Conservation (phyloP, 148 eudicot species). For the Nepenthes gracilis region DNA sequence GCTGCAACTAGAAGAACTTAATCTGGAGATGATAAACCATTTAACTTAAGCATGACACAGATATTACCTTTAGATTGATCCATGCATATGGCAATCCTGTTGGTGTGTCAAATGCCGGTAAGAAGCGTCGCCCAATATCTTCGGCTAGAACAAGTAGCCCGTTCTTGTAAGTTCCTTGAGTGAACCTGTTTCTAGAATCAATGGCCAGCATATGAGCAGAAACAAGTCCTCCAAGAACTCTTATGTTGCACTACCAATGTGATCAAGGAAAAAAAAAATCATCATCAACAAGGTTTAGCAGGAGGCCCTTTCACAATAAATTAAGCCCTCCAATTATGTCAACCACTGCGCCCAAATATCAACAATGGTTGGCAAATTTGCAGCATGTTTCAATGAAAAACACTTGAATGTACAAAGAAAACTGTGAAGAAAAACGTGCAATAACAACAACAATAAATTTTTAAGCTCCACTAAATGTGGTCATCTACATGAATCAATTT, state of each 20-base stretch:
- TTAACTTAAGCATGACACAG: neutral
- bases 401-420: too few relatives aligned
- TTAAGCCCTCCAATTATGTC: conserved; percentile 2
- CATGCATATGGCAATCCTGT: conserved; percentile 98
- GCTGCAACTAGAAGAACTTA: neutral
- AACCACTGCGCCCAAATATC: neutral
- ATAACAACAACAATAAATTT: too few relatives aligned
- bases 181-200: conserved; percentile 97
- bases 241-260: conserved; percentile 97
- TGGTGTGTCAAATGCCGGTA: conserved; percentile 83
- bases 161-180: conserved; percentile 66
- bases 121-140: conserved; percentile 76
- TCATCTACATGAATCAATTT: too few relatives aligned
- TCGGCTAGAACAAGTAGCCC: conserved; percentile 77
- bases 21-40: neutral
- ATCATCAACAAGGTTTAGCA: conserved; percentile 21
- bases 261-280: conserved; percentile 17
- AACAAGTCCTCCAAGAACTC: conserved; percentile 99
- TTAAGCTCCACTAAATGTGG: too few relatives aligned
- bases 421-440: too few relatives aligned
- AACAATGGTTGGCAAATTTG: neutral
- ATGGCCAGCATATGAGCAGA: conserved; percentile 99
- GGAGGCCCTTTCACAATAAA: neutral
- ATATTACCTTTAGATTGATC: conserved; percentile 89
- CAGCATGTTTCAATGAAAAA: too few relatives aligned